Percentiles rank a stretch among this genome's conserved stretches.
Evolutionary conservation across 305 asterid species (phyloP).

Genomic region (Solanum chacoense): DNA sequence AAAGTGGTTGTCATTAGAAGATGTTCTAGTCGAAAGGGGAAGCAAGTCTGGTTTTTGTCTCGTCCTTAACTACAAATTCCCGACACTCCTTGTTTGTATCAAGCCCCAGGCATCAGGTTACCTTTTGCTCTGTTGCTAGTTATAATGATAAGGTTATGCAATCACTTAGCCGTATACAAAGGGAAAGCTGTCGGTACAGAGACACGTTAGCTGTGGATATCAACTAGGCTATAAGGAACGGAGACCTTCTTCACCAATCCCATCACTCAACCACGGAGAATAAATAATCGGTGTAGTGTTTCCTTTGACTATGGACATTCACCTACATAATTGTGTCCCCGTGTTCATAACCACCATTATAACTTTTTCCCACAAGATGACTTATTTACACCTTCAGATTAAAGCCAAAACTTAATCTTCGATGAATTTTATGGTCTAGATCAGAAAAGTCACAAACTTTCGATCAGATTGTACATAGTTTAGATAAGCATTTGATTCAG

Average conservation of each 20-base stretch:
- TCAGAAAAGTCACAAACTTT: background rate
- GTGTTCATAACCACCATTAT: background rate
- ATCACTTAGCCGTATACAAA: background rate
- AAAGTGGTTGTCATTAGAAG: background rate
- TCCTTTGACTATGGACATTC: background rate
- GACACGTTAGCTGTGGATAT: background rate
- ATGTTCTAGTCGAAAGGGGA: background rate
- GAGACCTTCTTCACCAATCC: background rate
- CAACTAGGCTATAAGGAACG: background rate
- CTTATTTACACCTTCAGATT: background rate
- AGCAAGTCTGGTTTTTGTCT: background rate
- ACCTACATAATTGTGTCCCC: background rate
- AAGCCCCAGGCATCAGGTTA: too few species aligned
- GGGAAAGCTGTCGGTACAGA: background rate
- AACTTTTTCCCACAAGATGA: background rate
- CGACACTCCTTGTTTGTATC: too few species aligned
- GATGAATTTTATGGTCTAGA: background rate
- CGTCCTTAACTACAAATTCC: too few species aligned
- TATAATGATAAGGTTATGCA: background rate
- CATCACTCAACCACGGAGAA: background rate
- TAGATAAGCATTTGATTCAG: background rate
- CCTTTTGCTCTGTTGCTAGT: too few species aligned
- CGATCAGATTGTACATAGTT: background rate
- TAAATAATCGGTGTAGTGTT: background rate
- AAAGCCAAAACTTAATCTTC: background rate